These are phyloP conservation scores for Trifolium fragiferum DNA, from an alignment of 306 rosid species.

Conservation along the genomic window DNA sequence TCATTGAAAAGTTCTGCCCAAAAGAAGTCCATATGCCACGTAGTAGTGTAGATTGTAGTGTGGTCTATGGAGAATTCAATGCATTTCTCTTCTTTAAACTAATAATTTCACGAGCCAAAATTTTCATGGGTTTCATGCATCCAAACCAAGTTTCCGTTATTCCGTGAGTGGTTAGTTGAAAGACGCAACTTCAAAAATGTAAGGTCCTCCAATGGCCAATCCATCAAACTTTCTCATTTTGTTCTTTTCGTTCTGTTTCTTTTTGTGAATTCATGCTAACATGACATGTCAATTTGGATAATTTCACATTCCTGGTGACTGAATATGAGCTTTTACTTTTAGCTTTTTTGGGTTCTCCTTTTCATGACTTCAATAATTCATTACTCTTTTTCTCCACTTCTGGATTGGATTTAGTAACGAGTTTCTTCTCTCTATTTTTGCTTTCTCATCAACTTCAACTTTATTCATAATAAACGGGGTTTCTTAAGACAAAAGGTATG, in stretches of 20 bases:
- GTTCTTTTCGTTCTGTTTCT: slow-evolving; percentile 9
- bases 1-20: neutral
- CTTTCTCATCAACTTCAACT: slow-evolving; percentile 18
- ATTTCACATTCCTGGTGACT: slow-evolving; percentile 29
- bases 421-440: slow-evolving; percentile 16
- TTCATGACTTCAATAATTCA: slow-evolving; percentile 38
- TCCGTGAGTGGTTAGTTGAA: slow-evolving; percentile 41
- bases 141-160: neutral
- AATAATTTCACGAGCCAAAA: slow-evolving; percentile 16
- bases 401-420: neutral
- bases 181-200: neutral
- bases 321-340: slow-evolving; percentile 19
- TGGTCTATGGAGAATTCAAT: neutral
- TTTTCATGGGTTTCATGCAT: slow-evolving; percentile 47
- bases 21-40: neutral
- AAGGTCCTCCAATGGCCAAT: neutral
- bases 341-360: slow-evolving; percentile 30
- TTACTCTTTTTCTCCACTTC: slow-evolving; percentile 6
- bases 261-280: slow-evolving; percentile 33
- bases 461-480: neutral
- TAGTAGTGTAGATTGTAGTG: neutral
- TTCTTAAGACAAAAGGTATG: slow-evolving; percentile 7
- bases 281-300: slow-evolving; percentile 11
- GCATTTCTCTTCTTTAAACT: slow-evolving; percentile 5
- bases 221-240: slow-evolving; percentile 19